Evolutionary conservation across 495 filamentous ascomycete species (phyloP), one percentile per base, ranked within the genome.

Genomic region (Aspergillus saccharolyticus): DNA sequence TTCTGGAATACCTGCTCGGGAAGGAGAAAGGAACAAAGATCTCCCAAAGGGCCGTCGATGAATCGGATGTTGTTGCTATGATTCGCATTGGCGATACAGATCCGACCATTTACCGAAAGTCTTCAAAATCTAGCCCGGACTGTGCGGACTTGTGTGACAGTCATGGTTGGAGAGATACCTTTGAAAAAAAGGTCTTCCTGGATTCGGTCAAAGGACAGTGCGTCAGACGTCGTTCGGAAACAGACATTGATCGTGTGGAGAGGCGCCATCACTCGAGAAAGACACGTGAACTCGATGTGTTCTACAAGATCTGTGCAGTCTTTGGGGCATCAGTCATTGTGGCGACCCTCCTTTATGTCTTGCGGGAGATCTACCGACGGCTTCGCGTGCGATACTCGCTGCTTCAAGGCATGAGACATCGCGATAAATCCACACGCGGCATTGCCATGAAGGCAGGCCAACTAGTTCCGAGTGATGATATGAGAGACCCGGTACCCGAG

Each of bases 231-330:
- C 52, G 52, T 21, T 45, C 55, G 1, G 33, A 33, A 17, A 52
- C 43, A n/a, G 44, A 57, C n/a, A 22, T 45, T 10, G 17, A 3
- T 6, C 42, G 46, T 42, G 44, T 53, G 16, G 28, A 21, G 14
- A 12, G 28, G 4, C 22, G 45, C 24, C 52, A 49, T 18, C 22
- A 52, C 19, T 17, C 19, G 24, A 20, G 18, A 14, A 58, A 20
- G 24, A n/a, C 20, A 3, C 39, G 4, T 19, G 48, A 47, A 19
- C 21, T 53, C n/a, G 39, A 45, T 15, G 42, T 45, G n/a, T 53
- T 53, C 25, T 58, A 58, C 17, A 25, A 25, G 42, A n/a, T 43
- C 2, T 58, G 49, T 24, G 39, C 39, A 22, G 19, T 58, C 15
- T 17, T 58, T 6, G 55, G 42, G 3, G 24, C 44, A 6, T 7